Conservation (phyloP, 805 yeast species). For the Teunomyces barrocoloradensis region DNA sequence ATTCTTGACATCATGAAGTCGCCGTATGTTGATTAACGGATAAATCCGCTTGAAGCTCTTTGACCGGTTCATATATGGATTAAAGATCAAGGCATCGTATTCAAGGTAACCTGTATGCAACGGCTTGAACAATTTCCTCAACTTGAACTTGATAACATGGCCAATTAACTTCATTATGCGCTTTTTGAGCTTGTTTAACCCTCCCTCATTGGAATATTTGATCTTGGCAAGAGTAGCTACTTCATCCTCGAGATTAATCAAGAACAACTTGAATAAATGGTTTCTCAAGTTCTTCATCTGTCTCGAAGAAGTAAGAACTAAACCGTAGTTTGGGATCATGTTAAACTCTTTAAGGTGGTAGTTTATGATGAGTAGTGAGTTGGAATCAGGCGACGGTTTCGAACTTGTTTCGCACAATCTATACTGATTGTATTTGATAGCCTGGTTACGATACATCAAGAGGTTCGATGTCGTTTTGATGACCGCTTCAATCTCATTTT, state of each 20-base stretch:
- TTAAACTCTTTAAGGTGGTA: slow-evolving; percentile 32
- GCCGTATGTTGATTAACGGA: slow-evolving; percentile 21
- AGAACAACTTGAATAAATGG: slow-evolving; percentile 35
- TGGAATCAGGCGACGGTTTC: slow-evolving; percentile 5
- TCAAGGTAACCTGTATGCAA: slow-evolving; percentile 8
- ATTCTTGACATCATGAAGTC: slow-evolving; percentile 3
- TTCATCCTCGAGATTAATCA: slow-evolving; percentile 38
- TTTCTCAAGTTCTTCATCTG: slow-evolving; percentile 23
- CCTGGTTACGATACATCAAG: slow-evolving; percentile 21
- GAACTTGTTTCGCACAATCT: slow-evolving; percentile 24
- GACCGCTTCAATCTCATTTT: slow-evolving; percentile 27
- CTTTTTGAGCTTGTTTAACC: slow-evolving; percentile 26
- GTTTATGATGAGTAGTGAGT: slow-evolving; percentile 9
- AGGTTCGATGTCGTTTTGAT: slow-evolving; percentile 21
- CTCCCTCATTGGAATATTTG: slow-evolving; percentile 32
- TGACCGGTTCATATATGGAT: slow-evolving; percentile 19
- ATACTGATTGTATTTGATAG: slow-evolving; percentile 30
- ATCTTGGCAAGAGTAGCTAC: slow-evolving; percentile 34
- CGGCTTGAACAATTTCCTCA: slow-evolving; percentile 23
- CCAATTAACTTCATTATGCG: slow-evolving; percentile 24
- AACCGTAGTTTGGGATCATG: slow-evolving; percentile 33
- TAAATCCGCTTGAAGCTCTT: slow-evolving; percentile 29
- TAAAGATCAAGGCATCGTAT: slow-evolving; percentile 26
- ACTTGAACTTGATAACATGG: slow-evolving; percentile 23
- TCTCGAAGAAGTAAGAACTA: slow-evolving; percentile 20